A percentile compares a stretch with the other conserved stretches of the same genome.
Evolutionary conservation across 345 rosid genomes (phyloP).

Genomic region (Cardiospermum halicacabum): DNA sequence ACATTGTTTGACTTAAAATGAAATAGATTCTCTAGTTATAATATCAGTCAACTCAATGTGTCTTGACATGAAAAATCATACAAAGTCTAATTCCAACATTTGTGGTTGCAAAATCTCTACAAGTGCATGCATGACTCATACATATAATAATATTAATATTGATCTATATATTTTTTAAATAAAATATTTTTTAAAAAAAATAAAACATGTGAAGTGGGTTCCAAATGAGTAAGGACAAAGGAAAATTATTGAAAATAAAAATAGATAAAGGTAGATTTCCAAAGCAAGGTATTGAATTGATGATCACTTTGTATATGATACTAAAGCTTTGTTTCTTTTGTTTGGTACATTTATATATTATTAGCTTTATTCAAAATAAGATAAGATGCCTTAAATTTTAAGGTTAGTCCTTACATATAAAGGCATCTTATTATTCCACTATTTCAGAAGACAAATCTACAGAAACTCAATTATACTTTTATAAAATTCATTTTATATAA

Average conservation of each 20-base stretch:
- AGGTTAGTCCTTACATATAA: conserved; percentile 13
- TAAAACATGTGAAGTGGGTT: too few relatives aligned
- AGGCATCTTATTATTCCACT: conserved; percentile 17
- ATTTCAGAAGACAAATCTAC: neutral
- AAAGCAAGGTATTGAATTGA: too few relatives aligned
- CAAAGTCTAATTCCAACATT: neutral
- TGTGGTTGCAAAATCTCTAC: neutral
- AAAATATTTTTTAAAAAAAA: too few relatives aligned
- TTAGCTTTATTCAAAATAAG: conserved; percentile 16
- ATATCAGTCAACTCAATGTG: conserved; percentile 1
- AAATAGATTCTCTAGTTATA: neutral
- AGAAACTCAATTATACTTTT: too few relatives aligned
- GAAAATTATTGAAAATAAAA: too few relatives aligned
- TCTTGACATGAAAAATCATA: neutral
- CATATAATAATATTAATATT: too few relatives aligned
- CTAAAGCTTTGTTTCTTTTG: neutral
- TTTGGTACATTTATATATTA: neutral
- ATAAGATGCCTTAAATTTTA: conserved; percentile 14
- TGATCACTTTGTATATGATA: conserved; percentile 2
- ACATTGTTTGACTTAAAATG: conserved; percentile 12
- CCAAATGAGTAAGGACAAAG: too few relatives aligned
- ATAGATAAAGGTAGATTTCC: too few relatives aligned
- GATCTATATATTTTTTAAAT: too few relatives aligned
- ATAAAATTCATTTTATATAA: too few relatives aligned
- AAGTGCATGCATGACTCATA: neutral